Evolutionary conservation across 2,329 filamentous ascomycete genomes (phyloP), one percentile per base, ranked within the genome.

Genomic region (Stachybotrys chlorohalonatus): DNA sequence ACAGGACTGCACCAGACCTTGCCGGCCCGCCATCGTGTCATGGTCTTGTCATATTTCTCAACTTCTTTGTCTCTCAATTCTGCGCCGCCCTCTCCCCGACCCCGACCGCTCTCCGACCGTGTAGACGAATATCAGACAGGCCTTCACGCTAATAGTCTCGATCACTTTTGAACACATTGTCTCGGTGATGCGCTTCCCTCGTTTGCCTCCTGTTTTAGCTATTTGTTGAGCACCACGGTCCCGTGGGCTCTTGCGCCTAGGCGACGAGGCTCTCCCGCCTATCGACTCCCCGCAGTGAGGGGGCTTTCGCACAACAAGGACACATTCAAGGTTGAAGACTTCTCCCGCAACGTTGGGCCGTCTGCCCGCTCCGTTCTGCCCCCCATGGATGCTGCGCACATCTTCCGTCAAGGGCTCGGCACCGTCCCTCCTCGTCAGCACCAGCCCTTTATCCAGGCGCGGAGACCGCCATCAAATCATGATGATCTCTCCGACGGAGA

Each of bases 371-470:
- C 24, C 2, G 24, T 24, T 24, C 24, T 24, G 24, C 24, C 24
- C 24, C 13, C 61, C 57, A 86, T 86, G 83, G 80, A 86, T 66
- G 75, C 79, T 59, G 74, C 77, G 58, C 76, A 78, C 64, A 74
- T 84, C 64, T 83, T 84, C 63, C 80, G 79, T 60, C 82, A 81
- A 66, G 81, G 79, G 64, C 73, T 83, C 56, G 74, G 73, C 54
- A 68, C 72, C 51, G 70, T 74, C 56, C 71, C 68, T 58, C 72
- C 73, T 49, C 70, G 74, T 51, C 66, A 66, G 54, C 63, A 62
- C 65, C 67, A 66, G 45, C 59, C 61, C 17, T 62, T 62, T 32
- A 58, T 70, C 67, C 63, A 66, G 49, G 65, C 69, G 31, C 64
- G 66, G 51, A 64, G 55, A 51, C 62, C 63, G 45, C 64, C 63